Evolutionary conservation across 768 basidiomycete species (phyloP).

Genomic region (Kwoniella mangroviensis): DNA sequence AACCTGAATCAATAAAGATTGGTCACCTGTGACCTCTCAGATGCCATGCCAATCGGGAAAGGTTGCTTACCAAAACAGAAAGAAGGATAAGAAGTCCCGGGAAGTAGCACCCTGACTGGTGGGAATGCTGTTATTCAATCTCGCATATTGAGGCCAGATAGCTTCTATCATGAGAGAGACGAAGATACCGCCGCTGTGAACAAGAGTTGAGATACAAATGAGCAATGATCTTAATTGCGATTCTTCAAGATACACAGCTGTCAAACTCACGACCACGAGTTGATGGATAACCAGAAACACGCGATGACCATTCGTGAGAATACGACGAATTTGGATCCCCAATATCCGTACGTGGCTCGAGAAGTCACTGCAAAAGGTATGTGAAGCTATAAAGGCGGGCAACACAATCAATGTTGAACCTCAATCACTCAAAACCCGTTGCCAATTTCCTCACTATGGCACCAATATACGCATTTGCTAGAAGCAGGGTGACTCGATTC

Average conservation of each 20-base stretch:
- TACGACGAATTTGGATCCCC: constrained; percentile 46
- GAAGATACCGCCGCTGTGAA: constrained; percentile 39
- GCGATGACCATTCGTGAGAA: constrained; percentile 49
- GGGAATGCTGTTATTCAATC: constrained; percentile 42
- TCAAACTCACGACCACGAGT: constrained; percentile 33
- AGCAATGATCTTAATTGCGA: no score
- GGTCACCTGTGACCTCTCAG: no score
- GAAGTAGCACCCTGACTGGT: constrained; percentile 45
- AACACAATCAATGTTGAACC: no score
- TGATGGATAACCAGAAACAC: constrained; percentile 35
- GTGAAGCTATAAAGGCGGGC: constrained; percentile 21
- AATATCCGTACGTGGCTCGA: constrained; percentile 46
- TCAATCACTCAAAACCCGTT: no score
- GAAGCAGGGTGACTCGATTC: neutral
- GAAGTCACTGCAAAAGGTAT: constrained; percentile 47
- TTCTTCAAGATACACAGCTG: neutral
- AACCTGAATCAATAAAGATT: constrained; percentile 23
- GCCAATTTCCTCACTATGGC: constrained; percentile 23
- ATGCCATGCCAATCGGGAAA: no score
- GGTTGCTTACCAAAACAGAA: constrained; percentile 43
- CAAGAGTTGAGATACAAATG: no score
- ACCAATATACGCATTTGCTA: constrained; percentile 48
- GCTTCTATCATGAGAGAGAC: constrained; percentile 54
- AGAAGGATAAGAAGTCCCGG: constrained; percentile 48
- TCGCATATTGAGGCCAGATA: constrained; percentile 53